These are phyloP conservation scores for Trypanosoma grayi DNA, from an alignment of 208 protist species.

Conservation along the genomic window DNA sequence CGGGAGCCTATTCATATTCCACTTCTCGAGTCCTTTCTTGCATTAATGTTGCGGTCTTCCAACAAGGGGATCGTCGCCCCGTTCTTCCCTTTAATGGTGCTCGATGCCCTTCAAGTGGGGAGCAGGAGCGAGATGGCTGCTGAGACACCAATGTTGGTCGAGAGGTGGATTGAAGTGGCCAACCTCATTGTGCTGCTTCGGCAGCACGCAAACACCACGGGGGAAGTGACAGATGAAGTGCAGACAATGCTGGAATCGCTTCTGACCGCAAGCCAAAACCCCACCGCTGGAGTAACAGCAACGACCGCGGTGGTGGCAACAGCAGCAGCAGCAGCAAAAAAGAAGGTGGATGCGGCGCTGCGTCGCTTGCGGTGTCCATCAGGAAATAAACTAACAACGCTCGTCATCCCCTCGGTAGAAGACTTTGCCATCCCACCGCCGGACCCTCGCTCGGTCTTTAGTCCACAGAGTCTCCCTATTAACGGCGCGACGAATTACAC, in stretches of 20 bases:
- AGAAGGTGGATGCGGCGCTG: conserved; percentile 27
- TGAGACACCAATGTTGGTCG: conserved; percentile 24
- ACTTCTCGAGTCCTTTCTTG: conserved; percentile 65
- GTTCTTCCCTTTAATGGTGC: conserved; percentile 74
- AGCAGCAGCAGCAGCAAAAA: conserved; percentile 4
- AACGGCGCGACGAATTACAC: conserved; percentile 43
- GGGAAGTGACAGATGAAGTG: conserved; percentile 14
- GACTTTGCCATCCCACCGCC: conserved; percentile 62
- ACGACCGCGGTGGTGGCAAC: neutral
- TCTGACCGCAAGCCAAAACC: conserved; percentile 5
- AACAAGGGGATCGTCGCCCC: conserved; percentile 6
- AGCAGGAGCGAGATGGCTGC: conserved; percentile 1
- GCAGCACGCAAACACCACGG: conserved; percentile 29
- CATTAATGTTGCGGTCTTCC: conserved; percentile 27
- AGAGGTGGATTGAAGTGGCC: conserved; percentile 58
- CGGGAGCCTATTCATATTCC: conserved; percentile 79
- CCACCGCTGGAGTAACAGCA: neutral
- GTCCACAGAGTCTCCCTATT: conserved; percentile 63
- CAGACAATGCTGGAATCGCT: conserved; percentile 27
- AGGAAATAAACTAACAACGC: neutral
- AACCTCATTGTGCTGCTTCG: conserved; percentile 70
- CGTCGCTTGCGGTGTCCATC: conserved; percentile 13
- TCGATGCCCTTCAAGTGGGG: conserved; percentile 27
- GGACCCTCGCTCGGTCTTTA: conserved; percentile 56
- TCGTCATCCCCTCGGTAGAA: conserved; percentile 55